These are phyloP conservation scores for Thielaviopsis euricoi DNA, from an alignment of 2,329 filamentous ascomycete species.

Conservation along the genomic window DNA sequence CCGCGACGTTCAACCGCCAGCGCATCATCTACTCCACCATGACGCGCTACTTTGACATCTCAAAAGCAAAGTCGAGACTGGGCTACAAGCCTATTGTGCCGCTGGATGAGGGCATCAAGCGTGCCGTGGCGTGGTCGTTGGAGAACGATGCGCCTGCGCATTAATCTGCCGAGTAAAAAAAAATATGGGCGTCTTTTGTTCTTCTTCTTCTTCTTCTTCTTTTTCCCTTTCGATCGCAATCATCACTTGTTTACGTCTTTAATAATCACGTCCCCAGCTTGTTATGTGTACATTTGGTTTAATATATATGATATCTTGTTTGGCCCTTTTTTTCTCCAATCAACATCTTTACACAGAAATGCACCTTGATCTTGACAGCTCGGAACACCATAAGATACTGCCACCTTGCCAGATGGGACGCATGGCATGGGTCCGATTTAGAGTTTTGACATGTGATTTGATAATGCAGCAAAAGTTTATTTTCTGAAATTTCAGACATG, in stretches of 20 bases:
- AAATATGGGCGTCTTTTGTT: not conserved
- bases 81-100: constrained; percentile 52
- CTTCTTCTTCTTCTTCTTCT: not conserved
- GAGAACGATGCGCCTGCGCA: constrained; percentile 21
- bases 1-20: constrained; percentile 41
- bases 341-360: too few species aligned
- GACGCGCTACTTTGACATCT: constrained; percentile 63
- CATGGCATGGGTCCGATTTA: too few species aligned
- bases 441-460: too few species aligned
- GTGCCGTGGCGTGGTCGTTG: constrained; percentile 37
- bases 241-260: not conserved
- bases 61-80: constrained; percentile 54
- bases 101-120: constrained; percentile 45
- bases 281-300: too few species aligned
- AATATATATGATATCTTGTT: too few species aligned
- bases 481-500: not conserved
- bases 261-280: too few species aligned
- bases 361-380: too few species aligned
- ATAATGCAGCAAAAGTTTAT: too few species aligned
- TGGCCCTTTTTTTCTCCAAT: too few species aligned
- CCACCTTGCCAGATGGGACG: too few species aligned
- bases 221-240: not conserved
- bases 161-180: not conserved
- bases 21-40: constrained; percentile 52
- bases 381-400: too few species aligned